Base-by-base conservation (phyloP, 495 filamentous ascomycete genomes). In the Hypoxylon crocopeplum region DNA sequence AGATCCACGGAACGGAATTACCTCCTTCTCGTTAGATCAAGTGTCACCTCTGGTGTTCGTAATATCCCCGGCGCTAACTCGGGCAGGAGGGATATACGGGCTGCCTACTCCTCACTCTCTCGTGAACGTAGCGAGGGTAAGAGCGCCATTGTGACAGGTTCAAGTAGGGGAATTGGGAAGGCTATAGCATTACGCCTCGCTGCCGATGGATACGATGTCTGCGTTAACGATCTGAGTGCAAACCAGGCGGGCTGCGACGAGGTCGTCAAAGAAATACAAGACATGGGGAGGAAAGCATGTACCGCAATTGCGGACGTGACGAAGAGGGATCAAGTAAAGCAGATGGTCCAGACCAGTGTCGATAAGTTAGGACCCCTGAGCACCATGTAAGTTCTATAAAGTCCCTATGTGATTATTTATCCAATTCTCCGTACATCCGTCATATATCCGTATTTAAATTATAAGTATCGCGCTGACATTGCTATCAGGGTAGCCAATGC, bases 141-240 rank as follows among this genome's bases (percentile, higher is more conserved):
- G 48, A 79, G 71, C 11, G 83, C 73, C 12, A 86, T 87, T 36
- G 78, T 87, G 1, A 86, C 84, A 11, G 83, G 84, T 11, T 81
- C 83, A 4, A 69, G 73, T 5, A 71, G 79, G 8, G 84, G 84
- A 32, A 86, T 86, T 41, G 85, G 85, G 20, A 80, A 81, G 62
- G 81, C 83, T 20, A 86, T 86, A 32, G 84, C 84, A 24, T 69
- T 82, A 17, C 79, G 84, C 7, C 77, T 88, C 7, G 82, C 82
- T 19, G 64, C 73, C 29, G 83, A 87, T 38, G 83, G 84, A 45
- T 88, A 86, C 66, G 69, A 82, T 55, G 69, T 88, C 37, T 85
- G 82, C 45, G 72, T 86, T 42, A 87, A 85, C 62, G 84, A 88
- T 33, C 69, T 87, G 10, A 47, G 68, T n/a, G 66, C 73, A 16